Evolutionary conservation across 148 eudicot species (phyloP), one percentile per base, ranked within the genome.

Genomic region (Persicaria maculosa): DNA sequence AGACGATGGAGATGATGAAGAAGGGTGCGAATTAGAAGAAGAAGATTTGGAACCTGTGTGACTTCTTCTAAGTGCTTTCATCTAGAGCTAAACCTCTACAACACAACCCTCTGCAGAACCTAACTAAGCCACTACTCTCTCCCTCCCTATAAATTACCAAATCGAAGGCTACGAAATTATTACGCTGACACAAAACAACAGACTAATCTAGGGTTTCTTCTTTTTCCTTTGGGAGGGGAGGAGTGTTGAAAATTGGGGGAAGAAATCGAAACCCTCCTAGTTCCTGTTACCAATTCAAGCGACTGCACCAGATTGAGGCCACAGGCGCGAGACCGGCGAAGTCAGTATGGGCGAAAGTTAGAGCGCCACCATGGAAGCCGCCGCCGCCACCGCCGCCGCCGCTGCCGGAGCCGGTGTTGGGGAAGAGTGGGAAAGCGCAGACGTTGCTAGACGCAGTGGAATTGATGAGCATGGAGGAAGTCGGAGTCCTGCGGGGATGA

Each of bases 51-150:
- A 70, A 44, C 50, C 72, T 45, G 86, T 87, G 70, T 81, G 84
- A 59, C 84, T 85, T 80, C 93, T 82, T 79, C 90, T 75, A 57
- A 87, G 83, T 16, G 90, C 85, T 79, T 84, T 85, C 82, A 84
- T 75, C 83, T 77, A 81, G 67, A 81, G 84, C 79, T 87, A 79
- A 57, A 81, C 84, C 52, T 82, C 83, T 55, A 82, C 75, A 75
- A 82, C 50, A 84, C 81, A 79, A 36, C 40, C 22, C 4, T 9
- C 62, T 22, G 17, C 75, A 16, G 25, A 59, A 55, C 65, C 31
- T 55, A 55, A 74, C n/a, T 55, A 17, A 70, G 4, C 31, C 72
- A 70, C 68, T 64, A 36, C 68, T 64, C 52, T 47, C 72, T 44
- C 52, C 72, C 72, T n/a, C 72, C 72, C 50, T 46, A 1, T 69